Evolutionary conservation across 2,329 filamentous ascomycete genomes (phyloP), one percentile per base, ranked within the genome.

Genomic region (Pseudogymnoascus sp.): DNA sequence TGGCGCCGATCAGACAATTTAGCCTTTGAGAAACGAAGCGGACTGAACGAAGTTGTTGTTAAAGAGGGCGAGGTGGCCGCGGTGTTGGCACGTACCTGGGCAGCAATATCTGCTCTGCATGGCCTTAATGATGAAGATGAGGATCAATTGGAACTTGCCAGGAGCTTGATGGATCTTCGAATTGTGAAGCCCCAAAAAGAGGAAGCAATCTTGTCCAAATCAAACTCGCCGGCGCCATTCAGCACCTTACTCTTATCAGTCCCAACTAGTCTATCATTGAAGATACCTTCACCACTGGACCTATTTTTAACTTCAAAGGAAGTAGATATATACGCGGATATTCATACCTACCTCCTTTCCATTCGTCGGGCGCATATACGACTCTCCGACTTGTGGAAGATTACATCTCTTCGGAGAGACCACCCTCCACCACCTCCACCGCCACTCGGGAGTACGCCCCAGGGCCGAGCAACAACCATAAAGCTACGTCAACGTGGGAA

Each of bases 51-150:
- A 1, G 77, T 93, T 26, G 74, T 87, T 4, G 82, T 97, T 64
- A 97, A 96, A 73, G 92, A 97, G 68, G 90, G 89, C 1, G 93
- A 97, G 74, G 86, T 96, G 1, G 84, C 86, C 10, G 86, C 90
- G 8, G 86, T 93, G 8, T 78, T 99, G 10, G 80, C 84, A 6
- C 84, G 90, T 67, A 88, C 91, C 0, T 96, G 91, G 89, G 86
- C 89, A 3, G 84, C 88, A 16, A 79, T 99, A 61, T 87, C 87
- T n/a, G 85, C 88, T 1, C 80, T 93, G 72, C 86, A 91, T 67
- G 85, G 84, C 7, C 79, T 84, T 40, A 80, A 86, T 64, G 83
- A 86, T 13, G 88, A 91, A 35, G 91, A 96, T 68, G 90, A 96
- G 63, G 79, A 80, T 19, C 83, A 87, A 50, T 80, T 96, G 5